These are phyloP conservation scores for Boletus semigastroideus DNA, from an alignment of 1,284 basidiomycete species.

Conservation along the genomic window DNA sequence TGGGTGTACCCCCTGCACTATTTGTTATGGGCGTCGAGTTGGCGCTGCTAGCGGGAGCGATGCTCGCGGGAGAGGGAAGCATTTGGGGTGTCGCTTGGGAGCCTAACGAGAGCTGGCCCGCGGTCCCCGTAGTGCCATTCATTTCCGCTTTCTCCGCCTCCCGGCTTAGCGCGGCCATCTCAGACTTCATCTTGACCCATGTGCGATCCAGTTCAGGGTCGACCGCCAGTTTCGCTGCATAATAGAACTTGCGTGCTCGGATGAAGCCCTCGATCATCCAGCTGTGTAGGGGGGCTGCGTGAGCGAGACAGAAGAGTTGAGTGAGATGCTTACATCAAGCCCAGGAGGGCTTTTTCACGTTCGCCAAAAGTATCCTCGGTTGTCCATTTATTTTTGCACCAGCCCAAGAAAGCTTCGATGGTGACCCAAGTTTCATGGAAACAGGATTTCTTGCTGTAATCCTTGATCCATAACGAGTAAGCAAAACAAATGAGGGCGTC, in stretches of 20 bases:
- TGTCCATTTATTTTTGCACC: conserved; percentile 68
- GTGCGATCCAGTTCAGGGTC: conserved; percentile 43
- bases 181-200: conserved; percentile 40
- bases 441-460: conserved; percentile 52
- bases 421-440: conserved; percentile 60
- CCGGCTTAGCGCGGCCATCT: conserved; percentile 46
- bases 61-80: conserved; percentile 74
- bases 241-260: conserved; percentile 55
- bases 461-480: conserved; percentile 70
- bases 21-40: conserved; percentile 68
- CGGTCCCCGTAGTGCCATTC: conserved; percentile 36
- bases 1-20: conserved; percentile 49
- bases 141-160: conserved; percentile 43
- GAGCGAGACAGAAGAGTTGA: conserved; percentile 29
- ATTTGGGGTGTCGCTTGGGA: conserved; percentile 57
- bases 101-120: conserved; percentile 39
- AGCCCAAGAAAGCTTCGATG: conserved; percentile 59
- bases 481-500: conserved; percentile 74
- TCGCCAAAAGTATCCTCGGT: conserved; percentile 60
- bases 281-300: conserved; percentile 41
- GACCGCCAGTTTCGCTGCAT: conserved; percentile 42
- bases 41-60: conserved; percentile 60
- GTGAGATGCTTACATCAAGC: conserved; percentile 63
- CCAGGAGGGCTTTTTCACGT: conserved; percentile 69
- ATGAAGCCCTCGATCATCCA: conserved; percentile 74